Percentiles rank a stretch among this genome's conserved stretches.
Evolutionary conservation across 352 stramenopile genomes (phyloP).

Genomic region (Pseudoperonospora humuli): DNA sequence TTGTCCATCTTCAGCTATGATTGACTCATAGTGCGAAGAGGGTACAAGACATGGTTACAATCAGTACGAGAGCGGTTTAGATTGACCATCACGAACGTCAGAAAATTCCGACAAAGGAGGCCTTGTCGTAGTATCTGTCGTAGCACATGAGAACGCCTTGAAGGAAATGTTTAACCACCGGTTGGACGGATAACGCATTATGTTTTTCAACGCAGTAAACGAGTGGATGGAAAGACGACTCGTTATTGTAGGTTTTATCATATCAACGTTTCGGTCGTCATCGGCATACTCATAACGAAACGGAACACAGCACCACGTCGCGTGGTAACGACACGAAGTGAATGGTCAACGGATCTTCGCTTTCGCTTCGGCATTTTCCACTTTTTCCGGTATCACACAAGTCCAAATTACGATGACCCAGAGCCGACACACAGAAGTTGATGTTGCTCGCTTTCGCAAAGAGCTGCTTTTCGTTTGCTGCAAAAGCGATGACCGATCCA

Average conservation of each 20-base stretch:
- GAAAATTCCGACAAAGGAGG: no score
- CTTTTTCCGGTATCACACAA: background rate
- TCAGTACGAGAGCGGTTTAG: no score
- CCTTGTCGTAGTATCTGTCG: no score
- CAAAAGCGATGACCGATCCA: conserved; percentile 19
- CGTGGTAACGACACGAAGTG: background rate
- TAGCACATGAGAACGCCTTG: no score
- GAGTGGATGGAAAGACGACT: background rate
- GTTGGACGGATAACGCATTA: no score
- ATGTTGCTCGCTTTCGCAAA: conserved; percentile 21
- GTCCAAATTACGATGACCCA: conserved; percentile 14
- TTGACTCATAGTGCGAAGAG: no score
- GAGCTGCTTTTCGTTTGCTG: conserved; percentile 28
- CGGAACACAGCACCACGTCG: background rate
- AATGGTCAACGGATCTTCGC: conserved; percentile 4
- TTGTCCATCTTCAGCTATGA: no score
- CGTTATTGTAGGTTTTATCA: background rate
- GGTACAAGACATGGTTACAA: no score
- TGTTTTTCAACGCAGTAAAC: no score
- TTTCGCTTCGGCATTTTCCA: conserved; percentile 8
- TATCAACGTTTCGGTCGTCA: background rate
- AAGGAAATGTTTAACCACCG: no score
- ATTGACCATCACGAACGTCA: no score
- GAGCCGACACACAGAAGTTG: conserved; percentile 9
- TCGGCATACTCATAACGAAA: background rate